Evolutionary conservation across 805 yeast species (phyloP), one percentile per base, ranked within the genome.

Genomic region (Lachancea sp.): DNA sequence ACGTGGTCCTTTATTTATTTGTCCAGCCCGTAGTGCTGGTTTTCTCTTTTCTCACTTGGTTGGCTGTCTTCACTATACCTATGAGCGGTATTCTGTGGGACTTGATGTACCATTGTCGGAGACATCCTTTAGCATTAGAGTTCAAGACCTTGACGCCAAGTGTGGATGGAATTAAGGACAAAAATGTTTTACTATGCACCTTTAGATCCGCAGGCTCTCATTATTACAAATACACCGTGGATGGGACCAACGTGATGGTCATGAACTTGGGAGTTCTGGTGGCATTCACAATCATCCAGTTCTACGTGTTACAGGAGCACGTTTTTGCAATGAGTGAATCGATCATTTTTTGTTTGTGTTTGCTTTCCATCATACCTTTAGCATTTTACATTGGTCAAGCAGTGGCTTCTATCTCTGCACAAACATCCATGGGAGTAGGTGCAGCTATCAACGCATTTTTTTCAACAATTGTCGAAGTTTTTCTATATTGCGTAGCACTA

Each of bases 321-420:
- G 56, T 68, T 36, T 58, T 74, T 33, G 69, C 67, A 5, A 47
- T 65, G 22, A 27, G 45, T 10, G 77, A 89, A 16, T 71, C 81
- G 0, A 65, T 81, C 18, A 75, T 88, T 36, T 93, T 93, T 57
- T 70, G 78, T 37, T 67, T 88, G 15, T 85, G 96, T 62, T 67
- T 93, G 47, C 72, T 85, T 40, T 85, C 96, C 1, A 87, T 93
- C 47, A 77, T 93, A 31, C 99, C 99, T 6, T 71, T 93, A 53
- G 98, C 99, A 0, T 91, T 93, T 61, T 93, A 89, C 66, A 90
- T 93, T 55, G 99, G 99, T 3, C 98, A 91, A 65, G 98, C 98
- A 5, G 99, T 93, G n/a, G 99, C 99, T 0, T 90, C 98, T 2
- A 93, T 93, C 48, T 85, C 96, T 6, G 98, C 99, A 0, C 99